A percentile compares a stretch with the other conserved stretches of the same genome.
Conservation (phyloP, 495 filamentous ascomycete species). For the Chaetomidium leptoderma region DNA sequence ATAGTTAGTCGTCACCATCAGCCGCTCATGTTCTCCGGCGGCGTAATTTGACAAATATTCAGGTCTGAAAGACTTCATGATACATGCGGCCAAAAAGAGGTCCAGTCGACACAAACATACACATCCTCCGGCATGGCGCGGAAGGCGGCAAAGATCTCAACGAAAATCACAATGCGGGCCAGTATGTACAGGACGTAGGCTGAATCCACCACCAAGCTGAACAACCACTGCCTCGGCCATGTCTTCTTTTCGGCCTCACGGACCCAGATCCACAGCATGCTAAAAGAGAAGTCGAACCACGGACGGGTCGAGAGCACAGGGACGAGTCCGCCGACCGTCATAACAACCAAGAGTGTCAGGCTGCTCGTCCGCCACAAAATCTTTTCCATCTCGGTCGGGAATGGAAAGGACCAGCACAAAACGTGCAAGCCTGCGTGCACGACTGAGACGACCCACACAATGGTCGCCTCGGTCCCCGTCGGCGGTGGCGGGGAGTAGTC, state of each 20-base stretch:
- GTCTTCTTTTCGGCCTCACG: slow-evolving; percentile 13
- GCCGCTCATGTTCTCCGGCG: too few relatives aligned
- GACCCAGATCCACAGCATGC: slow-evolving; percentile 22
- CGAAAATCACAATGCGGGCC: slow-evolving; percentile 13
- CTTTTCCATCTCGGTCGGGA: slow-evolving; percentile 19
- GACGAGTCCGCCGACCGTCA: slow-evolving; percentile 17
- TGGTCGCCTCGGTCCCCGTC: slow-evolving; percentile 18
- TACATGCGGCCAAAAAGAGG: slow-evolving; percentile 16
- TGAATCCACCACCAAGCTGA: slow-evolving; percentile 9
- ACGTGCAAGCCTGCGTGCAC: slow-evolving; percentile 20
- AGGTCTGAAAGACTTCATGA: too few relatives aligned
- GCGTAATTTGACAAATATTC: too few relatives aligned
- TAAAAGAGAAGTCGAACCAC: slow-evolving; percentile 23
- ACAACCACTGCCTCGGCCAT: slow-evolving; percentile 4
- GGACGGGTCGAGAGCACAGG: slow-evolving; percentile 15
- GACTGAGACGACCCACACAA: slow-evolving; percentile 24
- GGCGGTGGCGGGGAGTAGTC: slow-evolving; percentile 26
- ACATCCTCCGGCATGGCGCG: slow-evolving; percentile 16
- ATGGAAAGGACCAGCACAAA: slow-evolving; percentile 24
- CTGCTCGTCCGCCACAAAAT: slow-evolving; percentile 12
- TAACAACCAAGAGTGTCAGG: slow-evolving; percentile 17
- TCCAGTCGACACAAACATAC: slow-evolving; percentile 13
- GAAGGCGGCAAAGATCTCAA: slow-evolving; percentile 16
- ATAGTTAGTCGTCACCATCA: too few relatives aligned
- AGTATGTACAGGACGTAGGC: slow-evolving; percentile 16